phyloP scores from a whole-genome alignment of 345 rosid species.

The Bruguiera gymnorhiza region DNA sequence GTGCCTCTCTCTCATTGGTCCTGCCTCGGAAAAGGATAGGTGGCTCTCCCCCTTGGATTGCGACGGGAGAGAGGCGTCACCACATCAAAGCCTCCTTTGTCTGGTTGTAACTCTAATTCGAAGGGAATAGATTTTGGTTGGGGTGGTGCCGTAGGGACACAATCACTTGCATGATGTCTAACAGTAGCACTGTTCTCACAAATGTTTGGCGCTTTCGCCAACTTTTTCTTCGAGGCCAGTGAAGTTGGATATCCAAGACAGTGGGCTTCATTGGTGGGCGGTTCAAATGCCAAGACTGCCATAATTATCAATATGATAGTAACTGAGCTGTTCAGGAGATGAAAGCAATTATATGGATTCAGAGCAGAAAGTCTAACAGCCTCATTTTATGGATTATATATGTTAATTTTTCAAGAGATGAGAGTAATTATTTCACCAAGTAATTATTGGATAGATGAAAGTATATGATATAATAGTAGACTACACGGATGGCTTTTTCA shows the following conservation, averaged over 20 bases:
- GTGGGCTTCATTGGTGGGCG: not conserved
- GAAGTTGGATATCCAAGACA: constrained; percentile 15
- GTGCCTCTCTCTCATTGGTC: constrained; percentile 15
- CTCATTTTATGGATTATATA: too few species aligned
- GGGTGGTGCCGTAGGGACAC: constrained; percentile 12
- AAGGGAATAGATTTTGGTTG: too few species aligned
- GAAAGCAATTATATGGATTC: too few species aligned
- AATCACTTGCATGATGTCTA: constrained; percentile 23
- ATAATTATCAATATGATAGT: not conserved
- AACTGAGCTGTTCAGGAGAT: too few species aligned
- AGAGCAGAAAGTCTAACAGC: too few species aligned
- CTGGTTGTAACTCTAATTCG: too few species aligned
- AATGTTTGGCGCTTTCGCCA: constrained; percentile 12
- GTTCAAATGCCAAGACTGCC: not conserved
- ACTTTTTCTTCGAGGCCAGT: constrained; percentile 1
- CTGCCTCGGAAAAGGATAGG: constrained; percentile 23
- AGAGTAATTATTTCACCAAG: too few species aligned
- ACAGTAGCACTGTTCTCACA: constrained; percentile 12
- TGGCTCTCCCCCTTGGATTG: not conserved
- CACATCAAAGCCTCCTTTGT: not conserved
- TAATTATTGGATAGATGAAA: too few species aligned
- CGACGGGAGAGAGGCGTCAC: constrained; percentile 10
- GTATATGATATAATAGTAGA: too few species aligned
- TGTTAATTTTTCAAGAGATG: too few species aligned
- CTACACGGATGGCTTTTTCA: too few species aligned